Evolutionary conservation across 345 rosid genomes (phyloP).

Genomic region (Populus davidiana): DNA sequence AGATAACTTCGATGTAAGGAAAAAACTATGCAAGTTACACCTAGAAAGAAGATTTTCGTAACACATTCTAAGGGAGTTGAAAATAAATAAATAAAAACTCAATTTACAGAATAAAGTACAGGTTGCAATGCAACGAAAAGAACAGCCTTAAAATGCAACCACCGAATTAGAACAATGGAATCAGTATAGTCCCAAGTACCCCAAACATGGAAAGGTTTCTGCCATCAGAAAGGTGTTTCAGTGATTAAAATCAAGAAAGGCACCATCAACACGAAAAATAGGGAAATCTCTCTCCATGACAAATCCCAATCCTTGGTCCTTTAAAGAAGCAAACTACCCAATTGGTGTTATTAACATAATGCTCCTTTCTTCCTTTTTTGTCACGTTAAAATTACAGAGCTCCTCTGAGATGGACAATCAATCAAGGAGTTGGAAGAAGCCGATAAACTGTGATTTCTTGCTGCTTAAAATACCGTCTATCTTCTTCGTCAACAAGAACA

Average conservation of each 20-base stretch:
- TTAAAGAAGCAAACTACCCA: not conserved
- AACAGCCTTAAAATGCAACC: not conserved
- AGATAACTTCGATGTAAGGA: not conserved
- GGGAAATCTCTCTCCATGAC: not conserved
- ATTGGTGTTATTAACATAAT: not conserved
- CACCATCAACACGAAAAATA: not conserved
- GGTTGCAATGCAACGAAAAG: not conserved
- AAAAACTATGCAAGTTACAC: not conserved
- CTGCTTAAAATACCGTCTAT: slow-evolving; percentile 90
- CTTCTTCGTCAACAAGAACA: slow-evolving; percentile 93
- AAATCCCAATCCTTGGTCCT: not conserved
- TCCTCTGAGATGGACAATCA: not conserved
- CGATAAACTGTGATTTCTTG: slow-evolving; percentile 86
- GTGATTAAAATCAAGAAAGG: not conserved
- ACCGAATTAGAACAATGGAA: not conserved
- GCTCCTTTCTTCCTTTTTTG: not conserved
- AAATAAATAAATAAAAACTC: too few species aligned
- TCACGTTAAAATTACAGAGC: not conserved
- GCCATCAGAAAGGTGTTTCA: not conserved
- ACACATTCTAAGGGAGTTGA: not conserved
- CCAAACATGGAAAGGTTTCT: not conserved
- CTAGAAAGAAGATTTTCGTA: not conserved
- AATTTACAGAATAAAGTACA: not conserved
- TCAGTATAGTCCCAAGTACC: not conserved
- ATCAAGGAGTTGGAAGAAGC: slow-evolving; percentile 62